Base-by-base conservation (phyloP, 163 green algal genomes). In the Prototheca cutis region DNA sequence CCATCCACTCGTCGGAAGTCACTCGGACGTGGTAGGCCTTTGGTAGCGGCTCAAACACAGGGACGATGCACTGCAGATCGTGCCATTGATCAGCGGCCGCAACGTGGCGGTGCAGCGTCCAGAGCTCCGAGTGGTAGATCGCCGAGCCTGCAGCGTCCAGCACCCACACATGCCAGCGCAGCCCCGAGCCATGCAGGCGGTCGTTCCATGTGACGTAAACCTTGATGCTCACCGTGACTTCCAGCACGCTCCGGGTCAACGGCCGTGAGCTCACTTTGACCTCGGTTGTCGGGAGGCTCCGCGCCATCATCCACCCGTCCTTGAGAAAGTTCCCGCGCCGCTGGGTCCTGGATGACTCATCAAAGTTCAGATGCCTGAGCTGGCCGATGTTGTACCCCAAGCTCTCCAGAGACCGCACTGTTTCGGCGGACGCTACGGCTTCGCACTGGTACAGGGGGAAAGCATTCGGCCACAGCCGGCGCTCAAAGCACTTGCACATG, bases 371-470 rank as follows among this genome's bases (percentile, higher is more conserved):
- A n/a, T n/a, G n/a, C n/a, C n/a, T n/a, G n/a, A n/a, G n/a, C n/a
- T n/a, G n/a, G n/a, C n/a, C n/a, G n/a, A n/a, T n/a, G n/a, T n/a
- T n/a, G n/a, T n/a, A n/a, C n/a, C n/a, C n/a, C n/a, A n/a, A n/a
- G n/a, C n/a, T n/a, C n/a, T n/a, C n/a, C n/a, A n/a, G n/a, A n/a
- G n/a, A n/a, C n/a, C n/a, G n/a, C n/a, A n/a, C n/a, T n/a, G n/a
- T n/a, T n/a, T n/a, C n/a, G n/a, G n/a, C n/a, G n/a, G n/a, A n/a
- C n/a, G n/a, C n/a, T n/a, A n/a, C n/a, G 32, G n/a, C 42, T 40
- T 90, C 82, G 70, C 97, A 91, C 82, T 97, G 91, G 7, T 87
- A 78, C 56, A 98, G 77, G 3, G 85, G 76, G 71, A 96, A 90
- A 62, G 88, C 70, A 24, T 90, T 59, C 3, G 68, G 76, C 85